Conservation (phyloP, 202 grass and related monocot species). For the Eragrostis tef region DNA sequence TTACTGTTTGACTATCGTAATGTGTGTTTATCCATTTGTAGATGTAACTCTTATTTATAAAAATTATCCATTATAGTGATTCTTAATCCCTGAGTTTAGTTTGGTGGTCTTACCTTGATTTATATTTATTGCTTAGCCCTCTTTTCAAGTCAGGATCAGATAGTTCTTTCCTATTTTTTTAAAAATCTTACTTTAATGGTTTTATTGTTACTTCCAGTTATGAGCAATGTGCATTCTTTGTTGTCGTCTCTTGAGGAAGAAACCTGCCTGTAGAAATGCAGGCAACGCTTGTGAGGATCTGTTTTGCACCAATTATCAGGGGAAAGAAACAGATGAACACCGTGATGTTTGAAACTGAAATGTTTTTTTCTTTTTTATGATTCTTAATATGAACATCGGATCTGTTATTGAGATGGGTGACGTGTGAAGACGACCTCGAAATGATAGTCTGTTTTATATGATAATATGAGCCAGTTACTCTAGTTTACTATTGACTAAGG, state of each 20-base stretch:
- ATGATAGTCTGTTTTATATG: slow-evolving; percentile 39
- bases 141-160: background rate
- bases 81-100: too few relatives aligned
- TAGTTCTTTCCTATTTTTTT: background rate
- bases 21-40: too few relatives aligned
- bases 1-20: background rate
- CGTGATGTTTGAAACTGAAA: background rate
- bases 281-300: background rate
- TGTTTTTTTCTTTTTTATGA: background rate
- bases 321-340: background rate
- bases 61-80: too few relatives aligned
- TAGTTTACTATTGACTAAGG: slow-evolving; percentile 26
- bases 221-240: background rate
- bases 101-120: too few relatives aligned
- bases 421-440: slow-evolving; percentile 15
- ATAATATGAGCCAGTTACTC: slow-evolving; percentile 33
- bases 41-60: too few relatives aligned
- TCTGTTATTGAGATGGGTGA: slow-evolving; percentile 18
- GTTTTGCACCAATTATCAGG: slow-evolving; percentile 22
- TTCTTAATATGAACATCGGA: slow-evolving; percentile 33
- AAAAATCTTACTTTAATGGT: background rate
- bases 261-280: background rate
- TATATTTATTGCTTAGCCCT: too few relatives aligned
- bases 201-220: background rate
- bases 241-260: background rate